Percentiles rank a stretch among this genome's conserved stretches.
Conservation (phyloP, 2,329 filamentous ascomycete genomes). For the Rhexocercosporidium sp. region DNA sequence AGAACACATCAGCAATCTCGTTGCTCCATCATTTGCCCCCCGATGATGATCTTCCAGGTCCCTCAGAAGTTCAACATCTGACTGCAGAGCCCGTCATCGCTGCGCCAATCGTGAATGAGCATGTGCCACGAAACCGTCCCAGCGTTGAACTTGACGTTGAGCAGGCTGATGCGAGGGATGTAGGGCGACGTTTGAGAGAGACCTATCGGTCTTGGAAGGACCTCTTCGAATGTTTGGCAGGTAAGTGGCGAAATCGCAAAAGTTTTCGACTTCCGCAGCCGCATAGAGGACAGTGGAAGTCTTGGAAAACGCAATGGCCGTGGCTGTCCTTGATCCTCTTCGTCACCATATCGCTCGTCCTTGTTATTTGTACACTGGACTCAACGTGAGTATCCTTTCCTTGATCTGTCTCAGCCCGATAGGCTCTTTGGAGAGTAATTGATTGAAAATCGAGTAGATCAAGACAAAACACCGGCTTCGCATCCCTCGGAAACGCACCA, state of each 20-base stretch:
- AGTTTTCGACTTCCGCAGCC: no score
- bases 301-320: neutral
- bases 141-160: no score
- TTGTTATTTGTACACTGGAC: neutral
- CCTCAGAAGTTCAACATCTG: neutral
- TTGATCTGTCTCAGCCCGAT: no score
- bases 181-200: no score
- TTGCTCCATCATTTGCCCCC: neutral
- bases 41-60: neutral
- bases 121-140: no score
- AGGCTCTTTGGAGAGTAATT: no score
- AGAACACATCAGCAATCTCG: neutral
- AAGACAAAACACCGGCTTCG: neutral
- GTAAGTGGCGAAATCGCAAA: no score
- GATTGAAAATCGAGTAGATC: neutral
- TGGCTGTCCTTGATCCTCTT: constrained; percentile 3
- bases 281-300: neutral
- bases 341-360: neutral
- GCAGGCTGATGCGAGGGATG: no score
- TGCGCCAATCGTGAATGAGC: no score
- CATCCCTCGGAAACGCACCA: constrained; percentile 6
- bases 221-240: no score
- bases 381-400: neutral
- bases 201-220: no score
- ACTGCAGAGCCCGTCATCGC: no score